A percentile compares a stretch with the other conserved stretches of the same genome.
phyloP scores from a whole-genome alignment of 805 yeast species.

The Ogataea pini region DNA sequence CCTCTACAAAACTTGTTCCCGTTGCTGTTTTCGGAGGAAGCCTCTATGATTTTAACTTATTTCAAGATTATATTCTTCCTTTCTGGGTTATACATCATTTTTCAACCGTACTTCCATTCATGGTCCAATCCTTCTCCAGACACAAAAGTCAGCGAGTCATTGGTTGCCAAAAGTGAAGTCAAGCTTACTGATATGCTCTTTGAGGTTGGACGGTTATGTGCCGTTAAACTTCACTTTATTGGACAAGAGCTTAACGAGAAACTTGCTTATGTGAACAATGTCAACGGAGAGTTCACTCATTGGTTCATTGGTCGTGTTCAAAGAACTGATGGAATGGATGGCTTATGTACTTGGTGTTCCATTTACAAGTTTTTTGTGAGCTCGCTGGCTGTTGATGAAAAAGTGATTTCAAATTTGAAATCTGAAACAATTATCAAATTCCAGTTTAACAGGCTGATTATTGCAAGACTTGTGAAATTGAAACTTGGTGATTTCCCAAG shows the following conservation, averaged over 20 bases:
- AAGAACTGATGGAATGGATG: conserved; percentile 1
- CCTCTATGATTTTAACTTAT: conserved; percentile 13
- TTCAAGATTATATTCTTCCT: conserved; percentile 21
- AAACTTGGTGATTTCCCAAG: conserved; percentile 19
- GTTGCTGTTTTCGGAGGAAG: conserved; percentile 20
- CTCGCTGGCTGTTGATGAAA: conserved; percentile 19
- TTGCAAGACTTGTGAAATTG: conserved; percentile 21
- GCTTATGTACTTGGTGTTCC: conserved; percentile 15
- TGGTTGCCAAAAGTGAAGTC: conserved; percentile 3
- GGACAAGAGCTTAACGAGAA: conserved; percentile 15
- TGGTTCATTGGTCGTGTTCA: conserved; percentile 23
- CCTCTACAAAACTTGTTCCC: conserved; percentile 31
- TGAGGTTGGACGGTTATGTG: conserved; percentile 11
- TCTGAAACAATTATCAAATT: conserved; percentile 24
- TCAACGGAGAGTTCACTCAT: conserved; percentile 15
- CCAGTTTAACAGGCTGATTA: conserved; percentile 27
- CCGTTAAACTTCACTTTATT: conserved; percentile 16
- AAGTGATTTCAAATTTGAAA: conserved; percentile 8
- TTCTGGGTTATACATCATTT: conserved; percentile 23
- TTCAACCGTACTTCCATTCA: conserved; percentile 14
- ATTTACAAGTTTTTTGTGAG: conserved; percentile 18
- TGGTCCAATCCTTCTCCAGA: conserved; percentile 1
- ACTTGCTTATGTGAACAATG: conserved; percentile 11
- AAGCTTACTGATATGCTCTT: conserved; percentile 6
- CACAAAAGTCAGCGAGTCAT: neutral